Conservation (phyloP, 257 asterid species). For the Solanum dulcamara region DNA sequence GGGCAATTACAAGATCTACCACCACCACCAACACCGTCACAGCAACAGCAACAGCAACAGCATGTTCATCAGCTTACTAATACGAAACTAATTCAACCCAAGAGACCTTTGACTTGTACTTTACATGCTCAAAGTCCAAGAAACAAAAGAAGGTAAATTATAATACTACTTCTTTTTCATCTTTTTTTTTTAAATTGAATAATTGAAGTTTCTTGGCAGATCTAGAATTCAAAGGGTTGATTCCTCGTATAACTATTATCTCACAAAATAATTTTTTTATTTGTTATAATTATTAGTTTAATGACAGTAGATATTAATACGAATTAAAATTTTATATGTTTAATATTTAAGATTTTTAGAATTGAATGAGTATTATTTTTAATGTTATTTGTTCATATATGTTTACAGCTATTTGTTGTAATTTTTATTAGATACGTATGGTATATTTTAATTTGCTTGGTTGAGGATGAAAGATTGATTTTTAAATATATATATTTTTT, state of each 20-base stretch:
- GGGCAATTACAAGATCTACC: slow-evolving; percentile 43
- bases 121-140: slow-evolving; percentile 30
- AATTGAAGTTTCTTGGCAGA: not conserved
- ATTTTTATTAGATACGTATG: too few species aligned
- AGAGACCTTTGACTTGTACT: slow-evolving; percentile 5
- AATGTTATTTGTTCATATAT: too few species aligned
- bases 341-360: too few species aligned
- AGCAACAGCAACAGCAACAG: not conserved
- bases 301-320: too few species aligned
- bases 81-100: not conserved
- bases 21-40: not conserved
- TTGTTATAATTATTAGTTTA: too few species aligned
- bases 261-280: too few species aligned
- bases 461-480: not conserved
- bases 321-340: too few species aligned
- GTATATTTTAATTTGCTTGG: not conserved
- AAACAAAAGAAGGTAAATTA: slow-evolving; percentile 60
- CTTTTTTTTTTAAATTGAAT: too few species aligned
- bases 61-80: not conserved
- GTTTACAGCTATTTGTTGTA: too few species aligned
- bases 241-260: not conserved
- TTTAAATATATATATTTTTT: too few species aligned
- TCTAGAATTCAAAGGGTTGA: not conserved
- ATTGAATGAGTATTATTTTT: too few species aligned
- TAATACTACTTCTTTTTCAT: not conserved